Evolutionary conservation across 2,329 filamentous ascomycete genomes (phyloP), one percentile per base, ranked within the genome.

Genomic region (Ceratocystis variospora): DNA sequence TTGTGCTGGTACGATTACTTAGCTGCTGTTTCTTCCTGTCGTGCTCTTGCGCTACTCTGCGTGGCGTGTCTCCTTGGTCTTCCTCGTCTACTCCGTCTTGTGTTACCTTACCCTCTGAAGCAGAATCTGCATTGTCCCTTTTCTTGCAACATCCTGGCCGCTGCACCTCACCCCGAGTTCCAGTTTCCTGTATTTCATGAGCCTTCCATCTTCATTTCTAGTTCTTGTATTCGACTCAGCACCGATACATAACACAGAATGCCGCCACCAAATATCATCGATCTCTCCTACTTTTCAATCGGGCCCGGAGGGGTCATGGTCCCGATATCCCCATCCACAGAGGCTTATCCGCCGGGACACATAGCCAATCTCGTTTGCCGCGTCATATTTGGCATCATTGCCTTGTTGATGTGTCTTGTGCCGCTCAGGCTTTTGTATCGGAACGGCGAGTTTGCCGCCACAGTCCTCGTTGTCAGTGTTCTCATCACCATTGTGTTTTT

Each of bases 401-500:
- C 78, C 63, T 78, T 79, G 37, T 25, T 79, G 10, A 71, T 78
- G 61, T 81, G 78, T 65, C 75, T 79, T 70, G 79, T 84, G 0
- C 83, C 82, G 0, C 74, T 83, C 2, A 75, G 76, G 2, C 74
- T 82, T 0, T 77, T 85, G 45, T 76, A 75, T 71, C 76, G 77
- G 53, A 80, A 82, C 66, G 78, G 81, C 25, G 82, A 85, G 71
- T 77, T 84, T 67, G 78, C 80, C 1, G 82, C 80, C 46, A 75
- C 76, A 67, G 73, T 81, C 63, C 77, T 83, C 70, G 79, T 83
- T 69, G 64, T 73, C 70, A 77, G 75, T 66, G 74, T 80, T 68
- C 74, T 78, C 66, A 25, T 80, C 64, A 71, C 77, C 71, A 83
- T 83, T 73, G n/a, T 79, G 53, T 71, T 79, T 65, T 79, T 78